These are phyloP conservation scores for Schrenkiella parvula DNA, from an alignment of 345 rosid genomes.

Conservation along the genomic window DNA sequence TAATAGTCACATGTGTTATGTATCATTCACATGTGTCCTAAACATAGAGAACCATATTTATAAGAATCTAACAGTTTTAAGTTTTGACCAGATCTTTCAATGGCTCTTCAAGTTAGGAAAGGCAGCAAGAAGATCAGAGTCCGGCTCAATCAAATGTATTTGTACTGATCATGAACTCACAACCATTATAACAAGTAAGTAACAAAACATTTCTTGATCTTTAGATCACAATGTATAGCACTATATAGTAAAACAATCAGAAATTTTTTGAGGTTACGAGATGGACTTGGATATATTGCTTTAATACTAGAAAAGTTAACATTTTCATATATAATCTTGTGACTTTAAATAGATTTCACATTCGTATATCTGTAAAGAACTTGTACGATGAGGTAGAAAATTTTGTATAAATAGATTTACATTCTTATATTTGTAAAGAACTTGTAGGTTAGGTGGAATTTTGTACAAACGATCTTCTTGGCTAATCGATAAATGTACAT, in stretches of 20 bases:
- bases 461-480: neutral
- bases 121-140: constrained; percentile 29
- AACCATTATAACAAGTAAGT: constrained; percentile 26
- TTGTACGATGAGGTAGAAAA: no score
- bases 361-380: no score
- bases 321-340: neutral
- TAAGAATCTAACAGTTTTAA: constrained; percentile 8
- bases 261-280: neutral
- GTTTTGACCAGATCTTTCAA: constrained; percentile 58
- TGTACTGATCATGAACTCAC: constrained; percentile 12
- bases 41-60: neutral
- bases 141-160: neutral
- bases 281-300: neutral
- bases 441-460: neutral
- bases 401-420: no score
- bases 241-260: neutral
- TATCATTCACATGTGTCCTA: constrained; percentile 18
- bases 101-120: constrained; percentile 48
- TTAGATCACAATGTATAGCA: neutral
- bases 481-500: neutral
- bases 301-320: neutral
- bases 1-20: constrained; percentile 32
- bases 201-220: neutral
- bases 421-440: neutral
- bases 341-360: neutral